A percentile compares a stretch with the other conserved stretches of the same genome.
These are phyloP conservation scores for Giardia muris DNA, from an alignment of 208 protist genomes.

Conservation along the genomic window DNA sequence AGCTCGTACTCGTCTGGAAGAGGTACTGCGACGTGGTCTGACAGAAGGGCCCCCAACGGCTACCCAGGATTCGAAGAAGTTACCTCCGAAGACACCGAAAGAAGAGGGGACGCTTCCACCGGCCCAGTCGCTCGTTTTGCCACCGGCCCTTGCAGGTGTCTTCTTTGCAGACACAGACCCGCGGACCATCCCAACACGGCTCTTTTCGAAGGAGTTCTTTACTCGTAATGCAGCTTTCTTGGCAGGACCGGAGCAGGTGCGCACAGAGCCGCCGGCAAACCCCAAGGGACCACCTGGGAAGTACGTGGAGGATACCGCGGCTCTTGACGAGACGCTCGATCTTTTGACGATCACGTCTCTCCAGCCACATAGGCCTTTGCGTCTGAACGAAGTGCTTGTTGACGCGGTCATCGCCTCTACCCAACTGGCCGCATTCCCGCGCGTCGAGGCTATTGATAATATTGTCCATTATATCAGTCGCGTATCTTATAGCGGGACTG, in stretches of 20 bases:
- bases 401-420: neutral
- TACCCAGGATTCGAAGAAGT: too few relatives aligned
- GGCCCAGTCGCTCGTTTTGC: neutral
- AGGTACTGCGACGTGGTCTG: too few relatives aligned
- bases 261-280: too few relatives aligned
- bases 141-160: neutral
- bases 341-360: neutral
- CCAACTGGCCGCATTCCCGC: neutral
- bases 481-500: neutral
- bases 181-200: neutral
- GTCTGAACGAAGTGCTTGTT: neutral
- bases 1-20: too few relatives aligned
- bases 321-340: neutral
- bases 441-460: neutral
- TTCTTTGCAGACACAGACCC: constrained; percentile 3
- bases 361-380: neutral
- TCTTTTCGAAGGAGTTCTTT: neutral
- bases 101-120: neutral
- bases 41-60: too few relatives aligned
- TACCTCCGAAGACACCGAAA: neutral
- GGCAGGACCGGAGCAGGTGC: too few relatives aligned
- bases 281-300: neutral
- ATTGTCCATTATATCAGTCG: neutral
- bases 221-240: neutral
- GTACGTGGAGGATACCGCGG: neutral